Conservation (phyloP, 495 filamentous ascomycete species). For the Neurospora discreta region DNA sequence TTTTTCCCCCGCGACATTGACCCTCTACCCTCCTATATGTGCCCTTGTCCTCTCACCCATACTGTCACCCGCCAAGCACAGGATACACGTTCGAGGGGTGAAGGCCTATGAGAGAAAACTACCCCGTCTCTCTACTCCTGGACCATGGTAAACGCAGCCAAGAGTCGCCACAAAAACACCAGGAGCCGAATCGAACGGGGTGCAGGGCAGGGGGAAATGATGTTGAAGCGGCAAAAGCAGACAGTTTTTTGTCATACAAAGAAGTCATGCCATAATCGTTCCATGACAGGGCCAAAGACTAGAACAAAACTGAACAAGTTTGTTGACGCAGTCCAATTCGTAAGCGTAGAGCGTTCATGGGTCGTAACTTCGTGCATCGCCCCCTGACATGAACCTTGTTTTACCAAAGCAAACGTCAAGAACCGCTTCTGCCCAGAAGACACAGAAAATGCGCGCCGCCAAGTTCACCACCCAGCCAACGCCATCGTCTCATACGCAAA, state of each 20-base stretch:
- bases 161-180: neutral
- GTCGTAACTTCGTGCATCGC: neutral
- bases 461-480: neutral
- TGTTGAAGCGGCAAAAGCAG: neutral
- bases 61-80: neutral
- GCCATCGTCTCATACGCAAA: neutral
- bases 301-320: neutral
- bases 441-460: neutral
- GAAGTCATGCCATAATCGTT: neutral
- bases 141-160: neutral
- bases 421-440: neutral
- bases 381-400: neutral
- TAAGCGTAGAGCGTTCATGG: neutral
- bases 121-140: neutral
- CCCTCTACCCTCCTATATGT: neutral
- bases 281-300: neutral
- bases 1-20: neutral
- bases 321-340: neutral
- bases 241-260: neutral
- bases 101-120: neutral
- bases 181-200: neutral
- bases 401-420: neutral
- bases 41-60: neutral
- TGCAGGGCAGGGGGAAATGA: neutral
- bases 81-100: neutral